phyloP scores from a whole-genome alignment of 129 eudicot genomes.

The Flaveria trinervia region DNA sequence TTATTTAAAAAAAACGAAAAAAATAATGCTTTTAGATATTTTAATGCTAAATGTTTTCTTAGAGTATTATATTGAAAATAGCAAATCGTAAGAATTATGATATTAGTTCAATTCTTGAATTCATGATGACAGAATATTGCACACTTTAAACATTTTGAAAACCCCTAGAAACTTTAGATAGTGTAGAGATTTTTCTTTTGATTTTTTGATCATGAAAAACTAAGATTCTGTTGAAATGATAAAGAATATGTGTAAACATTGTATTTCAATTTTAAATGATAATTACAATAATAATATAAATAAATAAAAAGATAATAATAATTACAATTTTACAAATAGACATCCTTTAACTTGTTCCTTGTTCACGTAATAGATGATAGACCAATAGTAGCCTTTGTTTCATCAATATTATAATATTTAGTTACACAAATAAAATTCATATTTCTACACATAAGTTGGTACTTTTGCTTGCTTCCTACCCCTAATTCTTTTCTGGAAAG shows the following conservation, averaged over 20 bases:
- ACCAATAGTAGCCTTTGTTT: not conserved
- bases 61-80: not conserved
- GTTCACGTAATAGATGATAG: not conserved
- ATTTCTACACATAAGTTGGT: not conserved
- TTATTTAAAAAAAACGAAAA: not conserved
- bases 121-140: too few relatives aligned
- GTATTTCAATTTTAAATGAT: not conserved
- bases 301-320: not conserved
- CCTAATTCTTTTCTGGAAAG: slow-evolving; percentile 15
- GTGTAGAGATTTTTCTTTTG: too few relatives aligned
- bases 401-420: not conserved
- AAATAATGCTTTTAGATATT: not conserved
- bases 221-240: not conserved
- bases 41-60: not conserved
- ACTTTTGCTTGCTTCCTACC: slow-evolving; percentile 7
- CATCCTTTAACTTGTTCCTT: not conserved
- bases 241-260: not conserved
- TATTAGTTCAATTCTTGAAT: too few relatives aligned
- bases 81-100: not conserved
- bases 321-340: not conserved
- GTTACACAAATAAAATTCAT: slow-evolving; percentile 4
- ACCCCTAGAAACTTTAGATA: too few relatives aligned
- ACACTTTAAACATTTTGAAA: too few relatives aligned
- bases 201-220: too few relatives aligned
- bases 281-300: not conserved